Base-by-base conservation (phyloP, 2,329 filamentous ascomycete genomes). In the Hypoxylon sp. region DNA sequence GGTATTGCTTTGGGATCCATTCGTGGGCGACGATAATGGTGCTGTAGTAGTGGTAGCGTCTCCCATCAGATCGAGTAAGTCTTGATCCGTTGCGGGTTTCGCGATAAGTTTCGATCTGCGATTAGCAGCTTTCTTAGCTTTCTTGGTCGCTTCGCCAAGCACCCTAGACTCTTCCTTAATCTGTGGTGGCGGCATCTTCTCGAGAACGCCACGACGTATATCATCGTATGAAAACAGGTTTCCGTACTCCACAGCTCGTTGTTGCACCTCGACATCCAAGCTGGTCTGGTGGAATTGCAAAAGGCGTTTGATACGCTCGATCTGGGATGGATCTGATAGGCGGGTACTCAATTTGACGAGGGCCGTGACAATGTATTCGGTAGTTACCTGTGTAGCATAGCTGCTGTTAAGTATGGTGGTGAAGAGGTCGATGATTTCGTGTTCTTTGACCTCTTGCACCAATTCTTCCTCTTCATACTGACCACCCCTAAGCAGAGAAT, bases 171-270 rank as follows among this genome's bases (percentile, higher is more conserved):
- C 93, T 78, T 99, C 96, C 72, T 95, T 93, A 76, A 99, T 98
- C 79, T 98, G 95, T 7, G 96, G 96, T 1, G 96, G 89, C 6
- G 96, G 96, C 97, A 99, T 99, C 79, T 96, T 97, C 81, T 99
- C 96, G 10, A 99, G 84, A 2, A 99, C 96, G 63, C 96, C 96
- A 65, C 88, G 88, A 60, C 95, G 90, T 62, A 99, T 92, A 66
- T 93, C 86, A 73, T 99, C 94, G 75, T 93, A 93, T 0, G 89
- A 88, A 75, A 99, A 98, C n/a, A 99, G 85, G 76, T 98, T 98
- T 64, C 90, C 89, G 75, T 98, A 99, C 79, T 99, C 96, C 19
- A 97, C 94, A 4, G 95, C 92, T 78, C 96, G 90, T 80, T 99
- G 96, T 79, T 99, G 97, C 23, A 98, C 92, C 79, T 99, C 96